These are phyloP conservation scores for Ustilago sp. DNA, from an alignment of 1,284 basidiomycete species.

Conservation along the genomic window DNA sequence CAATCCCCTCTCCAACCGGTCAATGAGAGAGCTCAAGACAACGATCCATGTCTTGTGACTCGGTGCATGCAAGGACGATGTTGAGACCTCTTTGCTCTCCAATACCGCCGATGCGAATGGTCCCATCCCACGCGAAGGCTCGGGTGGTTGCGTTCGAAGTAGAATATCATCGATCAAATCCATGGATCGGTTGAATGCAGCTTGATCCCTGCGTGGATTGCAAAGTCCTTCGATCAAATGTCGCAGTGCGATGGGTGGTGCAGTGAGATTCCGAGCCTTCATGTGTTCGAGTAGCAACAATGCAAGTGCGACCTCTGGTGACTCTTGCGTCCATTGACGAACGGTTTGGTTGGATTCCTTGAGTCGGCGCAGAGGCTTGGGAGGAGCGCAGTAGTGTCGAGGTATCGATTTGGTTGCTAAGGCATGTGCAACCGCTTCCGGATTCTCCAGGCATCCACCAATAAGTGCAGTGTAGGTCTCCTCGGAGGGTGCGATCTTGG, in stretches of 20 bases:
- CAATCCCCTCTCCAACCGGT: slow-evolving; percentile 34
- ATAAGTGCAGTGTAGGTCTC: slow-evolving; percentile 59
- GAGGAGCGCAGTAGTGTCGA: slow-evolving; percentile 12
- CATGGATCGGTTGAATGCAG: slow-evolving; percentile 40
- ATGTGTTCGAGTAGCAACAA: slow-evolving; percentile 54
- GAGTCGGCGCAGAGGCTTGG: slow-evolving; percentile 22
- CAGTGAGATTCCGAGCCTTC: slow-evolving; percentile 27
- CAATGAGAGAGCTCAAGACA: slow-evolving; percentile 38
- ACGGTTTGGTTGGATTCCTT: slow-evolving; percentile 23
- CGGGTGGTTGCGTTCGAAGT: slow-evolving; percentile 7
- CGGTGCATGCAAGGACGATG: slow-evolving; percentile 14
- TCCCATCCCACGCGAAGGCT: slow-evolving; percentile 21
- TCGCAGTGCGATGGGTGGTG: slow-evolving; percentile 31
- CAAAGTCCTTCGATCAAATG: slow-evolving; percentile 43
- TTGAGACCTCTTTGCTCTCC: slow-evolving; percentile 4
- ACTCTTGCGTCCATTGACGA: slow-evolving; percentile 10
- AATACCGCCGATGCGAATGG: slow-evolving; percentile 23
- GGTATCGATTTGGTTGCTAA: slow-evolving; percentile 17
- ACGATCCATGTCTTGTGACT: slow-evolving; percentile 30
- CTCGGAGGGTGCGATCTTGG: slow-evolving; percentile 51
- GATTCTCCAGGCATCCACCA: slow-evolving; percentile 36
- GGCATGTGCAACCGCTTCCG: slow-evolving; percentile 32
- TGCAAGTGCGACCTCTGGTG: slow-evolving; percentile 38
- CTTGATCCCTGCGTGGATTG: slow-evolving; percentile 24
- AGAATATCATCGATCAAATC: slow-evolving; percentile 48